Percentiles rank a stretch among this genome's conserved stretches.
Conservation (phyloP, 140 eudicot species). For the Ambrosia hybrid region DNA sequence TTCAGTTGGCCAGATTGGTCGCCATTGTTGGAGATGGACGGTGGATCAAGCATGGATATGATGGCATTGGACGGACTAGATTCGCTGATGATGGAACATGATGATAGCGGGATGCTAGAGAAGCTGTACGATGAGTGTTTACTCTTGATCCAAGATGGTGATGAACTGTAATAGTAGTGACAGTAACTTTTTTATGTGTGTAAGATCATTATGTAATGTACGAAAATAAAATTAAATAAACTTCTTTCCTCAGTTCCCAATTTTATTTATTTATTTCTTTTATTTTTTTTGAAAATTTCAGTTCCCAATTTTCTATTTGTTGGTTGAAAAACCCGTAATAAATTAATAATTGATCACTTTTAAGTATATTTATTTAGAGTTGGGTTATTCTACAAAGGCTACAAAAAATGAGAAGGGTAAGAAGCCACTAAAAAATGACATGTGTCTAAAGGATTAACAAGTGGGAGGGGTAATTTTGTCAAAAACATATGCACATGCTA, state of each 20-base stretch:
- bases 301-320: neutral
- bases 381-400: too few relatives aligned
- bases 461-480: too few relatives aligned
- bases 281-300: too few relatives aligned
- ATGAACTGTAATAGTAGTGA: neutral
- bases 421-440: too few relatives aligned
- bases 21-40: slow-evolving; percentile 32
- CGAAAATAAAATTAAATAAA: neutral
- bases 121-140: slow-evolving; percentile 43
- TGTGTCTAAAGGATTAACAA: too few relatives aligned
- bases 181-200: too few relatives aligned
- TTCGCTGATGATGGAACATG: slow-evolving; percentile 26
- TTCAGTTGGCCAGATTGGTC: slow-evolving; percentile 22
- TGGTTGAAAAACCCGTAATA: too few relatives aligned
- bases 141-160: slow-evolving; percentile 30
- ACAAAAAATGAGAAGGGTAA: too few relatives aligned
- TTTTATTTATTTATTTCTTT: too few relatives aligned
- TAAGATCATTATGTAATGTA: neutral
- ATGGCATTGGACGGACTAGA: slow-evolving; percentile 29
- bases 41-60: slow-evolving; percentile 15
- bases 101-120: slow-evolving; percentile 29
- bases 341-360: too few relatives aligned
- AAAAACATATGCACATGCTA: too few relatives aligned
- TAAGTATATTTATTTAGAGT: too few relatives aligned
- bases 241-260: neutral